Evolutionary conservation across 169 alveolate species (phyloP), one percentile per base, ranked within the genome.

Genomic region (Plasmodium malariae): DNA sequence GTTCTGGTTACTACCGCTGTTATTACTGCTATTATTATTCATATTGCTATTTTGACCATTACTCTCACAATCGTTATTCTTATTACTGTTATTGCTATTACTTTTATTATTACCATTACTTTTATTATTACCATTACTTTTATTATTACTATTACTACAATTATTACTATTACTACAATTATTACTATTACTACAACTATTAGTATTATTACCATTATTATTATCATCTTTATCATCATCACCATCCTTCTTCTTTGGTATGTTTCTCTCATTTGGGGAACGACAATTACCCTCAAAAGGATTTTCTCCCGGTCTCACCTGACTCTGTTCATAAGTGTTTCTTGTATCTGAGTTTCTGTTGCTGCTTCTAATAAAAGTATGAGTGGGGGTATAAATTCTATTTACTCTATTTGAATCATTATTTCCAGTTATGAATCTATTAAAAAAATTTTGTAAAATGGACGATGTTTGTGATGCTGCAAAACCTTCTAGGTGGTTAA

Each of bases 371-470:
- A 19, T 3, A 55, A 40, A 74, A 3, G 24, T 4, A 62, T 62
- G 30, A 48, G 36, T 32, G 19, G 89, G 21, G 37, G 67, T 43
- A 62, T 14, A 76, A 26, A 49, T 32, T 67, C 78, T 51, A 3
- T 14, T 32, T 28, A 28, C 59, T 36, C 89, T 63, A 14, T 60
- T 26, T 7, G 78, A 1, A 5, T 76, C 89, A 51, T 30, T 76
- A 60, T 14, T 43, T 9, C 89, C 76, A 24, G 55, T n/a, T 28
- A 76, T 60, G 43, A 76, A 76, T 14, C 37, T 76, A 12, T 62
- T 76, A 40, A 76, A 76, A 76, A 76, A 30, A 43, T 76, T 60
- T 34, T 76, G 89, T 43, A 76, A n/a, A 43, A 76, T 40, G 37
- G 76, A 60, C 12, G 54, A 43, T 0, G 89, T 76, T 17, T 76